These are phyloP conservation scores for Oryza glumipatula DNA, from an alignment of 176 grass and related monocot genomes.

Conservation along the genomic window DNA sequence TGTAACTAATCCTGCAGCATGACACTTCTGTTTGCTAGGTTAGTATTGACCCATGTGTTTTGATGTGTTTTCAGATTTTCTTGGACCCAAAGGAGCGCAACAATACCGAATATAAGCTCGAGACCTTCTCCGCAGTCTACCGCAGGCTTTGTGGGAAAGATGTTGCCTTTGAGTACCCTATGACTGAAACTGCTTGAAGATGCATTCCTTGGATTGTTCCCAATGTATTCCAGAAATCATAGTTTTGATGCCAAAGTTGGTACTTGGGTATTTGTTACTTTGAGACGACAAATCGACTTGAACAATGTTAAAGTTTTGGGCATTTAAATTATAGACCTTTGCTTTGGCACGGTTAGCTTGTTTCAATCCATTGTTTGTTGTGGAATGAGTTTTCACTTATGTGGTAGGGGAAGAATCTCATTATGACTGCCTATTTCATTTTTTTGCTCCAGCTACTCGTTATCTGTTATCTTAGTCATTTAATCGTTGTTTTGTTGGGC, in stretches of 20 bases:
- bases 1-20: background rate
- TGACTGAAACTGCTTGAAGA: conserved; percentile 48
- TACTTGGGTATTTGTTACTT: conserved; percentile 30
- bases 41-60: background rate
- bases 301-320: conserved; percentile 61
- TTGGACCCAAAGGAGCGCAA: conserved; percentile 96
- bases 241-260: conserved; percentile 52
- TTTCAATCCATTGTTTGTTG: background rate
- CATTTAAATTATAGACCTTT: conserved; percentile 48
- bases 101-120: conserved; percentile 95
- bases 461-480: background rate
- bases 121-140: conserved; percentile 86
- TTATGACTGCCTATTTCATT: background rate
- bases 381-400: background rate
- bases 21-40: background rate
- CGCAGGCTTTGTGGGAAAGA: conserved; percentile 87
- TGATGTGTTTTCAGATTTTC: conserved; percentile 64
- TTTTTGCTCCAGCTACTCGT: too few species aligned
- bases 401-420: background rate
- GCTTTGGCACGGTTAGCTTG: background rate
- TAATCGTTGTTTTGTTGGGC: too few species aligned
- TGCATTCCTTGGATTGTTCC: conserved; percentile 24
- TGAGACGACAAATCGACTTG: conserved; percentile 8
- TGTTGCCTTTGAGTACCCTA: conserved; percentile 73
- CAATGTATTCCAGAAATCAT: conserved; percentile 43